Evolutionary conservation across 139 green algal genomes (phyloP).

Genomic region (Closterium sp.): DNA sequence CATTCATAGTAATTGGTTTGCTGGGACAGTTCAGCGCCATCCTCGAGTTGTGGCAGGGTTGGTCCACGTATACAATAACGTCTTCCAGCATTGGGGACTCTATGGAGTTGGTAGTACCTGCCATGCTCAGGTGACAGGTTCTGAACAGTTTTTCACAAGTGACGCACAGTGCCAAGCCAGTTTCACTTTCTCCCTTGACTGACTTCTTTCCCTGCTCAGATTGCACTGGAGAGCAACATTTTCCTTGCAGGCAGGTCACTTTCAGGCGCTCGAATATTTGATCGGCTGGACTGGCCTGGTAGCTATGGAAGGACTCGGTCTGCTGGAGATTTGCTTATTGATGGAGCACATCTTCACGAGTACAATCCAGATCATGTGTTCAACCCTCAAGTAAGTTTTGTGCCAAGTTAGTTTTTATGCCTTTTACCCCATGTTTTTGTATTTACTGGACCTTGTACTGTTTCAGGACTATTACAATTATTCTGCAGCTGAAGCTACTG

Average conservation of each 20-base stretch:
- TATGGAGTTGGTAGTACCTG: constrained; percentile 10
- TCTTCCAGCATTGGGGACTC: not conserved
- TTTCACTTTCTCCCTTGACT: not conserved
- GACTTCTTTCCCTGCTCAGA: not conserved
- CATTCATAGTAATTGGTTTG: not conserved
- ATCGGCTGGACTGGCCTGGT: not conserved
- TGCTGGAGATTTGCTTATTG: not conserved
- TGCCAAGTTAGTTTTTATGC: too few relatives aligned
- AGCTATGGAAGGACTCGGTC: not conserved
- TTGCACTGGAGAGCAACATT: not conserved
- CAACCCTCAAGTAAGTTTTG: not conserved
- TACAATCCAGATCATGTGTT: not conserved
- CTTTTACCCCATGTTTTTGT: too few relatives aligned
- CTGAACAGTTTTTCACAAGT: not conserved
- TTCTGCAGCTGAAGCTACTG: not conserved
- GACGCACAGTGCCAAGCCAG: not conserved
- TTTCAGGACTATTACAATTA: not conserved
- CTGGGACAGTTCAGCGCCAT: not conserved
- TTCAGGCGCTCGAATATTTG: not conserved
- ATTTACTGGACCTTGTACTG: too few relatives aligned
- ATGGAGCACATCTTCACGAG: not conserved
- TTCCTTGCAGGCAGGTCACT: not conserved
- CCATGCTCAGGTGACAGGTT: not conserved
- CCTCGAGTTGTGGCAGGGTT: not conserved
- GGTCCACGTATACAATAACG: constrained; percentile 6